These are phyloP conservation scores for Piper betle DNA, from an alignment of 164 flowering plant genomes.

Conservation along the genomic window DNA sequence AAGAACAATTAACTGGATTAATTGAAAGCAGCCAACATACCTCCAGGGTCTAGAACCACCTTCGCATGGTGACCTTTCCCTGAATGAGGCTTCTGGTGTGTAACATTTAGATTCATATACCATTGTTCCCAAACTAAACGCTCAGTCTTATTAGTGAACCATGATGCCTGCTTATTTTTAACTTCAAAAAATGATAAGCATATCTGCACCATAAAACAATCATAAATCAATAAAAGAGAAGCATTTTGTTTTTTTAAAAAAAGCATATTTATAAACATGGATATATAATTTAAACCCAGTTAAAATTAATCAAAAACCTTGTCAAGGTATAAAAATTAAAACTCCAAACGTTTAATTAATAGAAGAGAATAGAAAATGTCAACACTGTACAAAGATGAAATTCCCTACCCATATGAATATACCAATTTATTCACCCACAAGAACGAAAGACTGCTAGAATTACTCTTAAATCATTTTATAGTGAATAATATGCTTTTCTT, in stretches of 20 bases:
- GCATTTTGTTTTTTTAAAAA: not conserved
- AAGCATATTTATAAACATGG: no score
- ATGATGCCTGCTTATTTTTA: conserved; percentile 72
- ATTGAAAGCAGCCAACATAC: conserved; percentile 17
- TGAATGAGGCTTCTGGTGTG: conserved; percentile 42
- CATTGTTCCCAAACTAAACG: conserved; percentile 94
- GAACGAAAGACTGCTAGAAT: no score
- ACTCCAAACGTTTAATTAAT: no score
- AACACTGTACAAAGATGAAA: no score
- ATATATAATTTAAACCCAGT: no score
- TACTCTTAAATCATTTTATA: no score
- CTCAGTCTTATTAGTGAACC: conserved; percentile 80
- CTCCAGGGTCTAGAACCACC: conserved; percentile 60
- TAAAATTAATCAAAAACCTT: no score
- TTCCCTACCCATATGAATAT: no score
- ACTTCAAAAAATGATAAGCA: conserved; percentile 85
- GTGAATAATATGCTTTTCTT: no score
- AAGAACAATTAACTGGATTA: not conserved
- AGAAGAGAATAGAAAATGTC: no score
- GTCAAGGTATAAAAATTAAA: no score
- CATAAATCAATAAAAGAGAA: not conserved
- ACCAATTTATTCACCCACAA: no score
- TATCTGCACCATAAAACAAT: conserved; percentile 35
- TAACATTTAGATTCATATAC: conserved; percentile 77
- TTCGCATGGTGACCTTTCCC: conserved; percentile 68